Conservation (phyloP, 2,329 filamentous ascomycete genomes). For the Sarocladiaceae sp. region DNA sequence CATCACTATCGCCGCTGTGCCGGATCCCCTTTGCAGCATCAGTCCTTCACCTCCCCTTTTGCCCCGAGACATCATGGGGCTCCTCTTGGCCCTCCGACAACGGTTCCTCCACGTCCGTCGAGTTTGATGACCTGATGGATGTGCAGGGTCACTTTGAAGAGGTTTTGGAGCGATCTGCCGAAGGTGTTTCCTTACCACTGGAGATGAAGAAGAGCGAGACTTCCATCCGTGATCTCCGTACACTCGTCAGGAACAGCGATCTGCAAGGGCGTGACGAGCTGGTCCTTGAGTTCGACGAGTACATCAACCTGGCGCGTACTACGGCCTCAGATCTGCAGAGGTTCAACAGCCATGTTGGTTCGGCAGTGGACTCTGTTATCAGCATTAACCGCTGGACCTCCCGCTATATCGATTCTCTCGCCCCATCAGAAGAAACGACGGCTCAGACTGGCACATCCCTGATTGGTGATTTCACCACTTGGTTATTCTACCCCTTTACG, state of each 20-base stretch:
- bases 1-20: conserved; percentile 63
- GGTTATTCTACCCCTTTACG: conserved; percentile 57
- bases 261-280: conserved; percentile 64
- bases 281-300: conserved; percentile 68
- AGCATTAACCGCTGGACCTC: conserved; percentile 71
- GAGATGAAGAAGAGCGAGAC: conserved; percentile 75
- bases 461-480: conserved; percentile 34
- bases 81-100: conserved; percentile 20
- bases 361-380: conserved; percentile 67
- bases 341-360: conserved; percentile 72
- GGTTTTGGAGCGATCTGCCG: conserved; percentile 61
- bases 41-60: conserved; percentile 59
- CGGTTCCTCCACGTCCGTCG: conserved; percentile 31
- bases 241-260: conserved; percentile 63
- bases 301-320: conserved; percentile 61
- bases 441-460: conserved; percentile 23
- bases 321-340: conserved; percentile 61
- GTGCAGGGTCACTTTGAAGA: conserved; percentile 72
- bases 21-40: conserved; percentile 59
- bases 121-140: conserved; percentile 70
- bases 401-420: conserved; percentile 59
- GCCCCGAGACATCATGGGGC: conserved; percentile 25
- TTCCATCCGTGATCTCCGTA: conserved; percentile 67
- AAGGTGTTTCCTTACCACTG: conserved; percentile 61
- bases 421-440: conserved; percentile 23